A percentile compares a stretch with the other conserved stretches of the same genome.
Conservation (phyloP, 2,329 filamentous ascomycete genomes). For the Paecilomyces niveus region DNA sequence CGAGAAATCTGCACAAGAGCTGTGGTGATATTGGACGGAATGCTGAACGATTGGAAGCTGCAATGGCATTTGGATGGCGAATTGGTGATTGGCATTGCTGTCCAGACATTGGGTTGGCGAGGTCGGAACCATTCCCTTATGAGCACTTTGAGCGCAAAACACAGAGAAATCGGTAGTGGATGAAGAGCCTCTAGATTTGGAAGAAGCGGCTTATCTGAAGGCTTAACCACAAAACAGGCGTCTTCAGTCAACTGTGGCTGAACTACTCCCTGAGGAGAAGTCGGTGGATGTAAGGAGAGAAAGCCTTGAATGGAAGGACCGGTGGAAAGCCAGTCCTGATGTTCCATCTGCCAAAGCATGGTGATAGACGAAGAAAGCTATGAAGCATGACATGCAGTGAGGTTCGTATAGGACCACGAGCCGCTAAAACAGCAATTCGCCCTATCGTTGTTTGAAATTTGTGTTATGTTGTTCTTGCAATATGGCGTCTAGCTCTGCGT, state of each 20-base stretch:
- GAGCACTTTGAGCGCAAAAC: too few relatives aligned
- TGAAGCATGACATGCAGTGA: not conserved
- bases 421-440: not conserved
- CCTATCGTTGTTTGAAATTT: not conserved
- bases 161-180: too few relatives aligned
- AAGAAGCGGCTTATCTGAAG: too few relatives aligned
- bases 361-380: slow-evolving; percentile 1
- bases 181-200: too few relatives aligned
- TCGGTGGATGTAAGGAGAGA: not conserved
- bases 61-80: too few relatives aligned
- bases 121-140: too few relatives aligned
- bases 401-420: not conserved
- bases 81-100: too few relatives aligned
- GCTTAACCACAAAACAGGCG: not conserved
- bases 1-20: too few relatives aligned
- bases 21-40: too few relatives aligned
- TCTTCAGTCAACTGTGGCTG: not conserved
- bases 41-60: too few relatives aligned
- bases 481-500: not conserved
- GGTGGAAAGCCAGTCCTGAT: slow-evolving; percentile 1
- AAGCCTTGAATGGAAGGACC: not conserved
- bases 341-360: slow-evolving; percentile 1
- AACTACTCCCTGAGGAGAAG: not conserved
- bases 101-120: too few relatives aligned
- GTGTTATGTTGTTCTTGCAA: not conserved